Evolutionary conservation across 352 stramenopile species (phyloP).

Genomic region (Globisporangium acanthophoron): DNA sequence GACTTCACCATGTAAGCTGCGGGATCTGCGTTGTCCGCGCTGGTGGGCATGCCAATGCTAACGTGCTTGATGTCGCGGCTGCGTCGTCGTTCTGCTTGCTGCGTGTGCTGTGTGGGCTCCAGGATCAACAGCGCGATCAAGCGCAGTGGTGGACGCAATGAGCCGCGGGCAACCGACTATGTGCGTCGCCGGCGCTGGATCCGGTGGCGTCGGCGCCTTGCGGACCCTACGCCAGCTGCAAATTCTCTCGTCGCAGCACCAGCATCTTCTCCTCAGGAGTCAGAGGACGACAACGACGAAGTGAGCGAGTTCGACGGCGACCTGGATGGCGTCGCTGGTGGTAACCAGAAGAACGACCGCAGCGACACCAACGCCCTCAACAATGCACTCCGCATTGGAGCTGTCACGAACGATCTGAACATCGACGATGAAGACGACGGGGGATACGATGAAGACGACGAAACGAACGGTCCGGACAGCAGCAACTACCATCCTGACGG

Average conservation of each 20-base stretch:
- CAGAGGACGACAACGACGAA: neutral
- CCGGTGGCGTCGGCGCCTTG: constrained; percentile 32
- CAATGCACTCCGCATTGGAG: constrained; percentile 1
- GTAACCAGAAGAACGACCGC: neutral
- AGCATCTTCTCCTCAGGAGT: neutral
- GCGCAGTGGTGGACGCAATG: constrained; percentile 40
- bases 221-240: neutral
- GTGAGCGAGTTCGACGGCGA: neutral
- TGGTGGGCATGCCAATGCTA: neutral
- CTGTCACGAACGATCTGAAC: constrained; percentile 11
- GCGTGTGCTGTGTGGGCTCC: neutral
- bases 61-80: too few species aligned
- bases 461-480: constrained; percentile 4
- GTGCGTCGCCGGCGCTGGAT: constrained; percentile 65
- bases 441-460: constrained; percentile 22
- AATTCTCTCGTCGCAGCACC: constrained; percentile 3
- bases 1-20: constrained; percentile 59
- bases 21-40: neutral
- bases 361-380: neutral
- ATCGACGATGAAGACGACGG: constrained; percentile 24
- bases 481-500: constrained; percentile 3
- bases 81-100: neutral
- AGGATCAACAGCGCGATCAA: constrained; percentile 66
- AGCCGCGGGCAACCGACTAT: constrained; percentile 59
- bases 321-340: neutral